Evolutionary conservation across 106 monocot genomes (phyloP).

Genomic region (Ottelia alismoides): DNA sequence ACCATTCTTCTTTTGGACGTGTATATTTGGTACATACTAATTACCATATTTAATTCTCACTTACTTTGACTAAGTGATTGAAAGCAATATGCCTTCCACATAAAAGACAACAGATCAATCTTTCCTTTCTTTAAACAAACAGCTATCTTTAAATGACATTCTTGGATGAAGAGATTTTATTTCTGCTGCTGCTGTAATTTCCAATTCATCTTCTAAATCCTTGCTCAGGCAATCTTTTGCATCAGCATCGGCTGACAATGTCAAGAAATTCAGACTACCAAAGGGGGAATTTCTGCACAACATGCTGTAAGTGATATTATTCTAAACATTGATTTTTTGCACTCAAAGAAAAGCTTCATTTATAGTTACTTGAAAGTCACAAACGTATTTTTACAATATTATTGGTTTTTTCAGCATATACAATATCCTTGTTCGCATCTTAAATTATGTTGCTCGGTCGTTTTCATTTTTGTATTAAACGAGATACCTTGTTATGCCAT

Average conservation of each 20-base stretch:
- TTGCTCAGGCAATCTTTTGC: conserved; percentile 58
- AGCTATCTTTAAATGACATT: background rate
- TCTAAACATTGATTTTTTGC: no score
- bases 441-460: background rate
- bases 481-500: no score
- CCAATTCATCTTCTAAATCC: background rate
- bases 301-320: conserved; percentile 69
- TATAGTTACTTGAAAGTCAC: background rate
- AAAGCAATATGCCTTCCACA: no score
- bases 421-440: background rate
- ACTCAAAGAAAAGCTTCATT: no score
- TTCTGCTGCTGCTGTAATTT: background rate
- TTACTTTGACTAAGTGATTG: no score
- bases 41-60: no score
- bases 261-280: conserved; percentile 86
- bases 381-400: no score
- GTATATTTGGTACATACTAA: no score
- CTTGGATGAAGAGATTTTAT: background rate
- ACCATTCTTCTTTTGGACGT: no score
- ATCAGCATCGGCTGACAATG: conserved; percentile 88
- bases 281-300: conserved; percentile 92
- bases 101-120: no score
- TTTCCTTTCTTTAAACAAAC: background rate
- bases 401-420: background rate
- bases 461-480: no score